A percentile compares a stretch with the other conserved stretches of the same genome.
These are phyloP conservation scores for Conticribra weissflogii DNA, from an alignment of 108 stramenopile genomes.

Conservation along the genomic window DNA sequence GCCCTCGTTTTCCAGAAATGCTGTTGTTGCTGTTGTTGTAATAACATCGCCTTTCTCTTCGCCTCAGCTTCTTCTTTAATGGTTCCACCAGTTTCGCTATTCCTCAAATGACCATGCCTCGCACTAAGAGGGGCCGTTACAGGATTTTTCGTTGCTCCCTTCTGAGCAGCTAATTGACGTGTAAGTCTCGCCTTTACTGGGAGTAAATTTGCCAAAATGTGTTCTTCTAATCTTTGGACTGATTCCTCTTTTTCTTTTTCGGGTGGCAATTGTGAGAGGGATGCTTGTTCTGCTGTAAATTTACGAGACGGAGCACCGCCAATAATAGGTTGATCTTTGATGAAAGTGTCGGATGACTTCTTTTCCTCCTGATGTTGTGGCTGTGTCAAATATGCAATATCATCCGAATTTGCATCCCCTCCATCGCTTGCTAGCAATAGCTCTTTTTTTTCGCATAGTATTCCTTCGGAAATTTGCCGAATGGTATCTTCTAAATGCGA, in stretches of 20 bases:
- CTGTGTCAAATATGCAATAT: not conserved
- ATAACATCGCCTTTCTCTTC: conserved; percentile 53
- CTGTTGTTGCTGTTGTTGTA: conserved; percentile 42
- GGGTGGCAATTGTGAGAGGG: conserved; percentile 51
- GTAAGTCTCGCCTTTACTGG: conserved; percentile 85
- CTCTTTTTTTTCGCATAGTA: conserved; percentile 51
- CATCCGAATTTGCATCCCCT: not conserved
- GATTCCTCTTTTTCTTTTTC: conserved; percentile 75
- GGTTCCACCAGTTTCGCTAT: conserved; percentile 39
- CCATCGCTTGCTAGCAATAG: not conserved
- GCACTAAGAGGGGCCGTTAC: conserved; percentile 65
- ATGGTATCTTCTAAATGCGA: conserved; percentile 82
- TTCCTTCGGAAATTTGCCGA: conserved; percentile 72
- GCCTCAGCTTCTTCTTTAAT: conserved; percentile 73
- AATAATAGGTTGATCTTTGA: conserved; percentile 5
- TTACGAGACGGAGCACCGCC: conserved; percentile 28
- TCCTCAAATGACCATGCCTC: conserved; percentile 17
- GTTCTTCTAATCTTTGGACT: conserved; percentile 84
- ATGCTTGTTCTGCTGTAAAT: conserved; percentile 38
- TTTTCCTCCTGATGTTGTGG: conserved; percentile 15
- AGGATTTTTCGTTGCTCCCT: conserved; percentile 82
- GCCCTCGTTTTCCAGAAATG: not conserved
- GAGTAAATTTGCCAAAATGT: conserved; percentile 81
- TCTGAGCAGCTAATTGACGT: conserved; percentile 83
- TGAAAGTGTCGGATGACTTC: conserved; percentile 22